These are phyloP conservation scores for Stentor roeselii DNA, from an alignment of 73 alveolate species.

Conservation along the genomic window DNA sequence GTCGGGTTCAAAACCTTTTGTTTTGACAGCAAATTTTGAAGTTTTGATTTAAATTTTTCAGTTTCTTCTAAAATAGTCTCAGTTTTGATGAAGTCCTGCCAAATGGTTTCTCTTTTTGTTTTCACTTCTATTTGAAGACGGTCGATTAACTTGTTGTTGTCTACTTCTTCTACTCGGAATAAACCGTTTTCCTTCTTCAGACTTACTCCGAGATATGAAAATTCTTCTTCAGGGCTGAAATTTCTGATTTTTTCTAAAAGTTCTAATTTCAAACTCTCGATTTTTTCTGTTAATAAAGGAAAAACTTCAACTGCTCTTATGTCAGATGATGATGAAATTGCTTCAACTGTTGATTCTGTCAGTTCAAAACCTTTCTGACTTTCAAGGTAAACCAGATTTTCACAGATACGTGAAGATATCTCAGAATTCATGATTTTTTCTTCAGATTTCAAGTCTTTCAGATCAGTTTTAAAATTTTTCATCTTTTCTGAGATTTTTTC, in stretches of 20 bases:
- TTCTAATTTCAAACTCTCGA: neutral
- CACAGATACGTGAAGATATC: neutral
- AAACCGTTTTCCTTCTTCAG: neutral
- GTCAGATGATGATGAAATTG: neutral
- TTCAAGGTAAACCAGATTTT: neutral
- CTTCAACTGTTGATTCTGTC: neutral
- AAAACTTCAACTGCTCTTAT: neutral
- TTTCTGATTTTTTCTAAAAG: neutral
- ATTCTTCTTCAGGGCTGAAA: neutral
- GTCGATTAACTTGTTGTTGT: neutral
- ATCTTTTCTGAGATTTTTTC: neutral
- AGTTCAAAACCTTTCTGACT: neutral
- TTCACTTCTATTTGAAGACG: neutral
- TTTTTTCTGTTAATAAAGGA: neutral
- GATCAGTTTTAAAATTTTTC: neutral
- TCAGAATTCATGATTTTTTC: neutral
- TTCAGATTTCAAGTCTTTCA: neutral
- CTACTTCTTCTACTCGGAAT: neutral
- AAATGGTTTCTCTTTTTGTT: neutral
- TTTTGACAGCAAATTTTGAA: neutral
- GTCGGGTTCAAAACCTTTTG: too few relatives aligned
- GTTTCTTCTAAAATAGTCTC: neutral
- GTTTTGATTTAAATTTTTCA: neutral
- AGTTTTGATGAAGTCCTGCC: neutral
- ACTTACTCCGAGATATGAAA: neutral